Evolutionary conservation across 75 land plant species (phyloP).

Genomic region (Pinus albicaulis): DNA sequence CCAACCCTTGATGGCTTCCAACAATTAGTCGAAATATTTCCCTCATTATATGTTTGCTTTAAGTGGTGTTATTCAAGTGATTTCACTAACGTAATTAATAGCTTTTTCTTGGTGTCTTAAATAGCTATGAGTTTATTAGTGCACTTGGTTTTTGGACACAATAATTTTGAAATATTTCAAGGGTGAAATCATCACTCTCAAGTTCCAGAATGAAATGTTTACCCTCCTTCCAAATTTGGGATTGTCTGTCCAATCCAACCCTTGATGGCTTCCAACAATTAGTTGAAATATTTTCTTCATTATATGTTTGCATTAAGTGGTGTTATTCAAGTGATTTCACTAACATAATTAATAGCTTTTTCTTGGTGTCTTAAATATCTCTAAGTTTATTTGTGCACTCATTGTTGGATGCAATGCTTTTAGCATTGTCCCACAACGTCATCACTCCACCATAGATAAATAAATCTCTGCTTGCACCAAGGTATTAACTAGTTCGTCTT

Average conservation of each 20-base stretch:
- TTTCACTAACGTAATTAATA: neutral
- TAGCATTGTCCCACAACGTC: too few relatives aligned
- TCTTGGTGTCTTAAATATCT: too few relatives aligned
- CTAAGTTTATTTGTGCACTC: too few relatives aligned
- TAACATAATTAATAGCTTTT: too few relatives aligned
- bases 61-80: neutral
- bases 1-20: neutral
- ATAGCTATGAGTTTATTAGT: too few relatives aligned
- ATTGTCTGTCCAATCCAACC: neutral
- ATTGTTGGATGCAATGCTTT: too few relatives aligned
- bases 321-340: slow-evolving; percentile 5
- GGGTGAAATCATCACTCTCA: neutral
- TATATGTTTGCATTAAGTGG: neutral
- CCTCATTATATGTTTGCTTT: neutral
- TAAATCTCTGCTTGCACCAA: too few relatives aligned
- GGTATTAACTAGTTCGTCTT: too few relatives aligned
- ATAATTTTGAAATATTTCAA: neutral
- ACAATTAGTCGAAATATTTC: neutral
- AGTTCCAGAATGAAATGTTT: neutral
- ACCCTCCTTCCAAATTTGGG: too few relatives aligned
- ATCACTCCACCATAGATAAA: too few relatives aligned
- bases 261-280: neutral
- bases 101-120: too few relatives aligned
- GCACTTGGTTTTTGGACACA: too few relatives aligned
- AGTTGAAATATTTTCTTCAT: neutral